Evolutionary conservation across 768 basidiomycete species (phyloP), one percentile per base, ranked within the genome.

Genomic region (Candolleomyces eurysporus): DNA sequence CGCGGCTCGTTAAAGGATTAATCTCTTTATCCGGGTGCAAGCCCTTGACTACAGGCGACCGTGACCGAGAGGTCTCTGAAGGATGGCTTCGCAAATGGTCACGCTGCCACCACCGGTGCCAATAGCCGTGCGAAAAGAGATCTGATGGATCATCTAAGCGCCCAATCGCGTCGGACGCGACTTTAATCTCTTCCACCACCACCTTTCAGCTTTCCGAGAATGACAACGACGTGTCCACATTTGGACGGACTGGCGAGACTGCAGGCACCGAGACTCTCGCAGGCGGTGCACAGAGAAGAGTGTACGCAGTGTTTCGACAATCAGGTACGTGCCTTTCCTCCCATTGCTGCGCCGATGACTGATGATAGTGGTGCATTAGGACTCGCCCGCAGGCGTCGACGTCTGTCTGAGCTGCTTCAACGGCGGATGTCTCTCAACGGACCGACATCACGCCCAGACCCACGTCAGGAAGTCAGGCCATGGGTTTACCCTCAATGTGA

Each of bases 231-330:
- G 58, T 90, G 89, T 73, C 65, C 78, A 9, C 90, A 91, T 76
- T 71, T 84, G 50, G 70, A 68, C 26, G 73, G 80, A 26, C 71
- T 92, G 22, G 70, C 77, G 52, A 75, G 67, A 13, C 75, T 93
- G 0, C 72, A 78, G 42, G 78, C 78, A 0, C 92, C 92, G 0
- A 82, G 74, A 53, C 75, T 89, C 0, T 87, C 84, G 4, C 89
- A 94, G 63, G 82, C 83, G 0, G 91, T 94, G 0, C 89, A 95
- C 66, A 78, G 95, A 7, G 94, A 97, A 75, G 96, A 98, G 73
- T 99, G 96, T 69, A 97, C 96, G 0, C 94, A 96, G 61, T 99
- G 96, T 70, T 99, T 98, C 71, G 96, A 98, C 73, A 86, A 85
- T 68, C 96, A 98, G 85, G 94, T 89, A 32, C 61, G 72, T 2